Evolutionary conservation across 2,329 filamentous ascomycete species (phyloP), one percentile per base, ranked within the genome.

Genomic region (Graphilbum fragrans): DNA sequence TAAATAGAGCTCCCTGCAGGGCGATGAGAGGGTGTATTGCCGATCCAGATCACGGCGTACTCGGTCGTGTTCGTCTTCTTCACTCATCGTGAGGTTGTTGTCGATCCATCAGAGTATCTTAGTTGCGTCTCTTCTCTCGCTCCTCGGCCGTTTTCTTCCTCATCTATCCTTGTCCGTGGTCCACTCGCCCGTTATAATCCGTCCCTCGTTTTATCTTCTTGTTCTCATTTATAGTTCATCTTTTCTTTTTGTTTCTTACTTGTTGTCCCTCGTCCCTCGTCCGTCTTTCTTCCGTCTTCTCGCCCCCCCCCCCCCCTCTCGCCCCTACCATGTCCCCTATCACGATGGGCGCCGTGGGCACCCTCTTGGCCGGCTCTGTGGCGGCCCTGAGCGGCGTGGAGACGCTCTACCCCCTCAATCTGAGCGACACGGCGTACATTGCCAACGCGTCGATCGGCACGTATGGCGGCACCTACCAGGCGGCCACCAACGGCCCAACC

Each of bases 381-480:
- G 25, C 25, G 25, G 25, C 25, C 7, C 25, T 29, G 36, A n/a
- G 18, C n/a, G n/a, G 7, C 22, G 14, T 32, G 9, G 29, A 42
- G 14, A 38, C 36, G 16, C n/a, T 42, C 5, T 42, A 42, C 18
- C 41, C 41, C 14, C 17, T 36, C 21, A 33, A 11, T 16, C 36
- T 42, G 2, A 37, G 25, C 22, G 29, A 29, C 36, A 38, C 41
- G 18, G 12, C 31, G 11, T 42, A 42, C 41, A 42, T 42, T 19
- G 29, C 21, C 29, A 31, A 42, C 32, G 35, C n/a, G 21, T 29
- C 21, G 8, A 20, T 42, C 2, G 41, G 36, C 14, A 38, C 41
- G n/a, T 35, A 38, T 19, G 41, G 41, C 21, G 41, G 41, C 29
- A 23, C 33, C 17, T 42, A 42, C 31, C n/a, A n/a, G 22, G 35